A percentile compares a stretch with the other conserved stretches of the same genome.
These are phyloP conservation scores for Melocanna baccifera DNA, from an alignment of 176 grass and related monocot species.

Conservation along the genomic window DNA sequence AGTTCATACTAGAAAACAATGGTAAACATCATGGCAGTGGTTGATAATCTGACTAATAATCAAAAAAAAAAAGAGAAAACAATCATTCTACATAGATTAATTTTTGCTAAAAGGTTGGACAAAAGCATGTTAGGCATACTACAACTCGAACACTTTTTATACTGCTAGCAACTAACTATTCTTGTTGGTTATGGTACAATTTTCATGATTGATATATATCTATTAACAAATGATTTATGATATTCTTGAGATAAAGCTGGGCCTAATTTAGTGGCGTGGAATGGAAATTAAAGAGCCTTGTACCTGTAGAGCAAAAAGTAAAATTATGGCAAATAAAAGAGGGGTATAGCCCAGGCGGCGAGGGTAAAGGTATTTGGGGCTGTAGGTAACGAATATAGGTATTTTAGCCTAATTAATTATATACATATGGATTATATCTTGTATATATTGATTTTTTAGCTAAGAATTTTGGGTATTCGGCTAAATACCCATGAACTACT, in stretches of 20 bases:
- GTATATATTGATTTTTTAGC: too few relatives aligned
- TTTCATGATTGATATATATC: not conserved
- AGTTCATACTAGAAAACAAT: too few relatives aligned
- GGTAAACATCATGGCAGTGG: not conserved
- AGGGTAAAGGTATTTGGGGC: too few relatives aligned
- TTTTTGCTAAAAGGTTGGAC: not conserved
- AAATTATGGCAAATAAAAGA: not conserved
- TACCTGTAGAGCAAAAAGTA: too few relatives aligned
- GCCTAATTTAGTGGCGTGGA: not conserved
- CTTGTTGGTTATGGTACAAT: not conserved
- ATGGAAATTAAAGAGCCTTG: not conserved
- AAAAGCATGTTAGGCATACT: not conserved
- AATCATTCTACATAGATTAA: not conserved
- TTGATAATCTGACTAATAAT: not conserved
- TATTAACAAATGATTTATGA: not conserved
- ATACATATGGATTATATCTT: too few relatives aligned
- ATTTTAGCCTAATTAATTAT: too few relatives aligned
- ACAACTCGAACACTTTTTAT: not conserved
- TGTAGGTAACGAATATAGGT: too few relatives aligned
- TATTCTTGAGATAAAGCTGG: not conserved
- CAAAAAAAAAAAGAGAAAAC: not conserved
- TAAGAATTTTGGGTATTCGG: too few relatives aligned
- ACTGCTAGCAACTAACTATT: not conserved
- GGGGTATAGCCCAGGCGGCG: too few relatives aligned
- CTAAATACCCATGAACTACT: too few relatives aligned